A percentile compares a stretch with the other conserved stretches of the same genome.
Conservation (phyloP, 2,329 filamentous ascomycete species). For the Hypoxylon sp. region DNA sequence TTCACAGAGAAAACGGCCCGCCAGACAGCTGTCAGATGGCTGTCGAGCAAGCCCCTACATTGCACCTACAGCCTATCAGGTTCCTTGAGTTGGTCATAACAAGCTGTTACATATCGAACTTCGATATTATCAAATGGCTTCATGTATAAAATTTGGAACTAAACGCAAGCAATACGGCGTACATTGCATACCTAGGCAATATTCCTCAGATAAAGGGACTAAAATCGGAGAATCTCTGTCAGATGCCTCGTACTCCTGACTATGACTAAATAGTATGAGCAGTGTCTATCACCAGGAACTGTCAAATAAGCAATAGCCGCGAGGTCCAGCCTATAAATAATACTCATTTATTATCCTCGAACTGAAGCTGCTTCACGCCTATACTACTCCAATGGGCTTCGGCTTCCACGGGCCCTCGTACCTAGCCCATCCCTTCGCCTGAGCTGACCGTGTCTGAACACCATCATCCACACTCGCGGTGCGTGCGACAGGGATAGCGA, state of each 20-base stretch:
- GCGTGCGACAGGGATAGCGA: constrained; percentile 11
- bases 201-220: no score
- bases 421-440: constrained; percentile 59
- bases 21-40: not conserved
- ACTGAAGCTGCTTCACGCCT: constrained; percentile 11
- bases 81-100: constrained; percentile 22
- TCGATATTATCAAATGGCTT: not conserved
- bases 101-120: not conserved
- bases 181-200: no score
- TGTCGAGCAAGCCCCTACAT: constrained; percentile 13
- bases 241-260: no score
- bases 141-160: no score
- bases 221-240: no score
- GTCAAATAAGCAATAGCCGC: not conserved
- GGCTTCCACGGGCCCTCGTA: constrained; percentile 67
- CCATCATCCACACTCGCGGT: constrained; percentile 29
- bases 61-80: constrained; percentile 14
- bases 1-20: constrained; percentile 28
- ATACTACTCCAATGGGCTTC: constrained; percentile 69
- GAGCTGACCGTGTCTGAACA: constrained; percentile 31
- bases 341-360: not conserved
- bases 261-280: no score
- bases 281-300: not conserved
- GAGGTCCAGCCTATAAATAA: not conserved
- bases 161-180: no score